These are phyloP conservation scores for Cladosporium sp. DNA, from an alignment of 2,329 filamentous ascomycete species.

Conservation along the genomic window DNA sequence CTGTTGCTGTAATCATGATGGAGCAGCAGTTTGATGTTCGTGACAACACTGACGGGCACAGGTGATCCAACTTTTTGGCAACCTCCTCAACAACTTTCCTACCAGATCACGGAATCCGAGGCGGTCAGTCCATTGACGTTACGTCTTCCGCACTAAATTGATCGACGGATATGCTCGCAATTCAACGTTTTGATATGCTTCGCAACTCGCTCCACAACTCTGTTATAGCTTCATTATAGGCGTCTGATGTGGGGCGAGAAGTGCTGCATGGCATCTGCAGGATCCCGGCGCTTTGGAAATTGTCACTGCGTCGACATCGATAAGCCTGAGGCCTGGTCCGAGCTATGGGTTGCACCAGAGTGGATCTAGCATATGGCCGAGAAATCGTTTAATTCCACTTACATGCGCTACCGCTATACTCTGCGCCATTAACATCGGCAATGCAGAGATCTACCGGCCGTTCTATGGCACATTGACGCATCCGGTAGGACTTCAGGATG, in stretches of 20 bases:
- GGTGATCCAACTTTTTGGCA: neutral
- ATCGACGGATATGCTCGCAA: neutral
- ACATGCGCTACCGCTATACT: neutral
- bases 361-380: neutral
- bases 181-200: neutral
- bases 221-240: neutral
- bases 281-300: neutral
- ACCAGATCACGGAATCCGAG: neutral
- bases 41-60: neutral
- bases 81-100: neutral
- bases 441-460: neutral
- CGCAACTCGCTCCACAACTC: neutral
- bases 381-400: neutral
- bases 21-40: neutral
- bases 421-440: neutral
- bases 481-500: neutral
- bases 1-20: conserved; percentile 1
- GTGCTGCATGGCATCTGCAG: neutral
- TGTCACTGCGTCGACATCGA: neutral
- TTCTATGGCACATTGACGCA: neutral
- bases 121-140: neutral
- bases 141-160: neutral
- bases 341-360: neutral
- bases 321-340: neutral
- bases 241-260: neutral